Conservation (phyloP, 2,329 filamentous ascomycete genomes). For the Cercospora sp. region DNA sequence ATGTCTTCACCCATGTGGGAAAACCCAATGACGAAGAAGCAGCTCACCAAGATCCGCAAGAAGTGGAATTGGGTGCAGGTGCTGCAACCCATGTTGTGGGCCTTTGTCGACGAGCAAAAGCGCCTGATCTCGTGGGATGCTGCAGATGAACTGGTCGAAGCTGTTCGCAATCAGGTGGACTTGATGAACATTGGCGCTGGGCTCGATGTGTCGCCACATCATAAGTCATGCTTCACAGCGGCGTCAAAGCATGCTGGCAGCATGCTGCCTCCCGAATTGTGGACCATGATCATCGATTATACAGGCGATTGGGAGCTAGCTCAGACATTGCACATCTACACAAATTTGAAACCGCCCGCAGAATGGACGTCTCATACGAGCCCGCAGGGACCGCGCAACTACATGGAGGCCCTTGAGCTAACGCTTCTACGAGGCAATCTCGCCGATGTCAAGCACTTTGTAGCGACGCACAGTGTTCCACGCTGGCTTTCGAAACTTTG, state of each 20-base stretch:
- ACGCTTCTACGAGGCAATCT: conserved; percentile 74
- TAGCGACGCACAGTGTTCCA: conserved; percentile 66
- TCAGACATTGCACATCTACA: conserved; percentile 76
- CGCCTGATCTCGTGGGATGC: conserved; percentile 56
- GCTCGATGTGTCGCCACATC: conserved; percentile 54
- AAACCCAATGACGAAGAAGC: conserved; percentile 83
- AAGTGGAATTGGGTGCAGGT: conserved; percentile 88
- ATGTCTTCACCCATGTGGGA: conserved; percentile 91
- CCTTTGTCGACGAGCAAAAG: conserved; percentile 59
- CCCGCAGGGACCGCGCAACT: conserved; percentile 66
- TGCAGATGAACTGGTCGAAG: conserved; percentile 70
- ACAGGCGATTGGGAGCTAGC: conserved; percentile 90
- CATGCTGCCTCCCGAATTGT: conserved; percentile 78
- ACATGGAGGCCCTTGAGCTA: conserved; percentile 80
- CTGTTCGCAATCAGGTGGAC: conserved; percentile 75
- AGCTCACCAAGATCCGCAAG: conserved; percentile 76
- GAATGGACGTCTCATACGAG: conserved; percentile 69
- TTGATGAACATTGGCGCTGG: conserved; percentile 72
- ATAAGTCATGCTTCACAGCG: conserved; percentile 39
- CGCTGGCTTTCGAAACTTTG: conserved; percentile 77
- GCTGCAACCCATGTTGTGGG: conserved; percentile 79
- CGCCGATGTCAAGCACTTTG: conserved; percentile 69
- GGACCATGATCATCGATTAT: conserved; percentile 83
- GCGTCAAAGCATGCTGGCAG: conserved; percentile 30
- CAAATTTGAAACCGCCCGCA: conserved; percentile 69